phyloP scores from a whole-genome alignment of 129 eudicot species.

The Silybum marianum region DNA sequence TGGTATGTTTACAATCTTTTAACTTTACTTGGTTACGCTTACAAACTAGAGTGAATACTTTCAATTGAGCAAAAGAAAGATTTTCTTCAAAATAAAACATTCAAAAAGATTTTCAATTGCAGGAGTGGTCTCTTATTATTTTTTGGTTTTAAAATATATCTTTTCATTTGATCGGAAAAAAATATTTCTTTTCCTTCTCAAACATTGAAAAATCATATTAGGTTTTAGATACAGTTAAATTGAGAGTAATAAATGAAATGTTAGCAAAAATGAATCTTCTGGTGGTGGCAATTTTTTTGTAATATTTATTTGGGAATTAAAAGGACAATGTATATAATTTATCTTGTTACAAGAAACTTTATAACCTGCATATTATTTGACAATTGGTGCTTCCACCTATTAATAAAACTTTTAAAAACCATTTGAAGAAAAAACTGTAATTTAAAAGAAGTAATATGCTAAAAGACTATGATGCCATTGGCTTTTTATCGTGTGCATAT shows the following conservation, averaged over 20 bases:
- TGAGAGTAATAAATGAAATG: not conserved
- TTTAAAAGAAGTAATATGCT: not conserved
- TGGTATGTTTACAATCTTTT: not conserved
- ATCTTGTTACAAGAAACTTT: not conserved
- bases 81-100: not conserved
- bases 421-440: not conserved
- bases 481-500: not conserved
- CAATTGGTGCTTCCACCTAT: not conserved
- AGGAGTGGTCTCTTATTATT: not conserved
- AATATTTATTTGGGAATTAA: not conserved
- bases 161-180: not conserved
- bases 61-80: not conserved
- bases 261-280: not conserved
- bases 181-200: not conserved
- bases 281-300: not conserved
- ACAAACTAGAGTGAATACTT: not conserved
- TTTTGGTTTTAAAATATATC: not conserved
- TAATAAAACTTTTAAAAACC: not conserved
- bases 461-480: slow-evolving; percentile 9
- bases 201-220: not conserved
- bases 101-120: not conserved
- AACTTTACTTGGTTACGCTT: not conserved
- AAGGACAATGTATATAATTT: not conserved
- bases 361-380: not conserved
- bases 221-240: not conserved